A percentile compares a stretch with the other conserved stretches of the same genome.
Conservation (phyloP, 306 rosid genomes). For the Cercis canadensis region DNA sequence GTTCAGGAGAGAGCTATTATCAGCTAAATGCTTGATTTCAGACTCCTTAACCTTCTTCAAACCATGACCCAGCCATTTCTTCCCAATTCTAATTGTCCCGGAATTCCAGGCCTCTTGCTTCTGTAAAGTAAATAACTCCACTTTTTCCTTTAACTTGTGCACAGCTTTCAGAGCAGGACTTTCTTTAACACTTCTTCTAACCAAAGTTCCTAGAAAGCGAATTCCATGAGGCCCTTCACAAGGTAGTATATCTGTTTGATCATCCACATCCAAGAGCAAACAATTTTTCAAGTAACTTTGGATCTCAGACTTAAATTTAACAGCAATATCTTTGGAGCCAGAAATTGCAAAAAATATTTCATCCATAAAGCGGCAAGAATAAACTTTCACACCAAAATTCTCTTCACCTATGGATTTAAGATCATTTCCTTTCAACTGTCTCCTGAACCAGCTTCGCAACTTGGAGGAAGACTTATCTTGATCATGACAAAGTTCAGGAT, state of each 20-base stretch:
- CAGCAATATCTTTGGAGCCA: constrained; percentile 78
- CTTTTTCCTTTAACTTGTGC: constrained; percentile 84
- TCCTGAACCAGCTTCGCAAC: constrained; percentile 85
- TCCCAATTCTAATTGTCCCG: constrained; percentile 73
- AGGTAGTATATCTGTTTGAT: constrained; percentile 55
- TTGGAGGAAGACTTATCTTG: constrained; percentile 54
- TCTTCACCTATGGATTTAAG: constrained; percentile 40
- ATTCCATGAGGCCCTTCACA: constrained; percentile 53
- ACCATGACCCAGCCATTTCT: constrained; percentile 92
- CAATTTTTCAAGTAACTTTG: constrained; percentile 59
- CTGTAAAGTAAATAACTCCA: constrained; percentile 73
- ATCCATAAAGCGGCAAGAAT: constrained; percentile 83
- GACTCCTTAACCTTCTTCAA: constrained; percentile 93
- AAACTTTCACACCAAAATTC: constrained; percentile 48
- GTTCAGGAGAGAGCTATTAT: constrained; percentile 58
- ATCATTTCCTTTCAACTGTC: constrained; percentile 59
- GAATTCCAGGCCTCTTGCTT: constrained; percentile 78
- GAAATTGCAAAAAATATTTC: constrained; percentile 75
- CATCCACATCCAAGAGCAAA: constrained; percentile 70
- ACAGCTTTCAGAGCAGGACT: constrained; percentile 77
- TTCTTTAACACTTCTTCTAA: constrained; percentile 63
- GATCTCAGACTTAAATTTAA: constrained; percentile 64
- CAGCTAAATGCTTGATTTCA: constrained; percentile 80
- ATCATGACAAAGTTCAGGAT: constrained; percentile 30
- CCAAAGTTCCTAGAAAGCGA: constrained; percentile 68